phyloP scores from a whole-genome alignment of 441 rosid species.

The Populus hybrid region DNA sequence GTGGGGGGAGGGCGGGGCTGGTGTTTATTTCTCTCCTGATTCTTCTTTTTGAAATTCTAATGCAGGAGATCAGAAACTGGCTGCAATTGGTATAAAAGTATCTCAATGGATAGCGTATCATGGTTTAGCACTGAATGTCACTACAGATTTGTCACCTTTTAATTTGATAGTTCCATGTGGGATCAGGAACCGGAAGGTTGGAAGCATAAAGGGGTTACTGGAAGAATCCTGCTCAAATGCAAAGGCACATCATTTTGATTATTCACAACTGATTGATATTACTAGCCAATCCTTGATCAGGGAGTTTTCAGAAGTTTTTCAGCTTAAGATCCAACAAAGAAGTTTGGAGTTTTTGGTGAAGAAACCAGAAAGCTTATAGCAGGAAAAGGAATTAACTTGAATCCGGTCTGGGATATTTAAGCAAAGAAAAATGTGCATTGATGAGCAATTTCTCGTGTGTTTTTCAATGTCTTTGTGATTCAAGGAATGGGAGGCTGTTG shows the following conservation, averaged over 20 bases:
- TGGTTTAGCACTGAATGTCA: slow-evolving; percentile 80
- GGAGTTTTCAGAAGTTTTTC: slow-evolving; percentile 70
- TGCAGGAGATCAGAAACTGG: slow-evolving; percentile 69
- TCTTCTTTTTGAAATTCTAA: slow-evolving; percentile 17
- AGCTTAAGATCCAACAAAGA: slow-evolving; percentile 44
- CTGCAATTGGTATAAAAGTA: slow-evolving; percentile 75
- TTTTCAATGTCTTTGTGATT: too few relatives aligned
- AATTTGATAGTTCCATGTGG: slow-evolving; percentile 81
- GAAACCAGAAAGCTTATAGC: not conserved
- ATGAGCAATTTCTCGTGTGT: not conserved
- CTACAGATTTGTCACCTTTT: slow-evolving; percentile 73
- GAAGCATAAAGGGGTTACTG: slow-evolving; percentile 56
- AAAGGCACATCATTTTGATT: slow-evolving; percentile 11
- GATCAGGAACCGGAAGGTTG: slow-evolving; percentile 58
- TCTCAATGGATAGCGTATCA: slow-evolving; percentile 82
- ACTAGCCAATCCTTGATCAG: slow-evolving; percentile 47
- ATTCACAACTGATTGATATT: slow-evolving; percentile 41
- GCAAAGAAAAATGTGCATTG: not conserved
- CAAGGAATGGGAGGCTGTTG: too few relatives aligned
- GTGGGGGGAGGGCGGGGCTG: not conserved
- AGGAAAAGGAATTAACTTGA: not conserved
- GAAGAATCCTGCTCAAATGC: slow-evolving; percentile 17
- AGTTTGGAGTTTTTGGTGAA: slow-evolving; percentile 18
- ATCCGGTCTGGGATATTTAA: not conserved
- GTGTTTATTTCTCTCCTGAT: slow-evolving; percentile 4